Conservation (phyloP, 305 asterid genomes). For the Nicotiana rustica region DNA sequence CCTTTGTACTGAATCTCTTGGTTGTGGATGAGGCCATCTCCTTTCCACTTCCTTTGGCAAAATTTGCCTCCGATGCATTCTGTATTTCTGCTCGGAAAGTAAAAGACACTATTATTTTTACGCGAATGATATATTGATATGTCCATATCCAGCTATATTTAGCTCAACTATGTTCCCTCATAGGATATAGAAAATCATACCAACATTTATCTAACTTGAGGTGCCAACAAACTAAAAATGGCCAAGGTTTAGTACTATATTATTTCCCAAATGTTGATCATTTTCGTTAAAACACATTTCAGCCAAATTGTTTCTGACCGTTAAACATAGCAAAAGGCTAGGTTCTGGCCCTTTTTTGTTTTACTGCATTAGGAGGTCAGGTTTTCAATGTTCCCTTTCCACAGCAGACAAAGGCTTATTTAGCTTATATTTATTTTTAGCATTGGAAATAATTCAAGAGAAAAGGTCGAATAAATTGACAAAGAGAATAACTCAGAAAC, state of each 20-base stretch:
- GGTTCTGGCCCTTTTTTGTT: neutral
- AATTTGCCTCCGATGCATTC: slow-evolving; percentile 56
- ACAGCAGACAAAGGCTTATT: neutral
- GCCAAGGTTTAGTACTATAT: neutral
- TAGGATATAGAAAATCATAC: neutral
- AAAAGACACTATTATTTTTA: neutral
- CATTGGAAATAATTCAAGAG: neutral
- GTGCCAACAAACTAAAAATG: neutral
- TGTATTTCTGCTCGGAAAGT: slow-evolving; percentile 50
- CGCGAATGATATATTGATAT: neutral
- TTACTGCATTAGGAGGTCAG: neutral
- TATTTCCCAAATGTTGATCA: neutral
- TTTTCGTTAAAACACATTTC: neutral
- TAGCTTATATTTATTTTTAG: neutral
- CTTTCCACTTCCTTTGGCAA: slow-evolving; percentile 53
- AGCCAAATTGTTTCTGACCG: neutral
- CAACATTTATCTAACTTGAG: neutral
- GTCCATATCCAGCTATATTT: neutral
- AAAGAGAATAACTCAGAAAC: slow-evolving; percentile 39
- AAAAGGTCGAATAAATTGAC: neutral
- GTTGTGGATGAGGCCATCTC: slow-evolving; percentile 45
- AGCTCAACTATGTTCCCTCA: neutral
- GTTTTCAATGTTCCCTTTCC: neutral
- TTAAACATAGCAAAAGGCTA: neutral
- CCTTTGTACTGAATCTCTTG: slow-evolving; percentile 45